Conservation (phyloP, 2,329 filamentous ascomycete species). For the Aspergillus uvarum region DNA sequence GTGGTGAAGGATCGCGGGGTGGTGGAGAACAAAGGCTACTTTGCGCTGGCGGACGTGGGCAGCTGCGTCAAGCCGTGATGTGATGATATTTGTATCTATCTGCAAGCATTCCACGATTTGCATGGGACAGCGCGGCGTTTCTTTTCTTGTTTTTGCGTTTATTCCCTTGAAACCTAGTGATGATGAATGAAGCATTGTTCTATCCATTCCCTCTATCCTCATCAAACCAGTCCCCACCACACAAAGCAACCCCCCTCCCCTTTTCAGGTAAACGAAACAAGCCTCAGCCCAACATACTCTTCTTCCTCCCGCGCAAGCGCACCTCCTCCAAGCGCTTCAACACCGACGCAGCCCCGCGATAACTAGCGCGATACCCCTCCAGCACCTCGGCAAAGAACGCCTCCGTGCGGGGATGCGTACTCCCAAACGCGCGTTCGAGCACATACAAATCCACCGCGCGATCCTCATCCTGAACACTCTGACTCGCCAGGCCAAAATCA, state of each 20-base stretch:
- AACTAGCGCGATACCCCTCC: constrained; percentile 69
- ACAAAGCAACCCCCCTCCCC: no score
- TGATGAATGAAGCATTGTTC: not conserved
- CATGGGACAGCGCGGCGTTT: constrained; percentile 26
- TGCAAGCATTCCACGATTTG: not conserved
- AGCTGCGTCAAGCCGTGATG: constrained; percentile 39
- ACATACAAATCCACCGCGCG: constrained; percentile 95
- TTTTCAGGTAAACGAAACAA: not conserved
- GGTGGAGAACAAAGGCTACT: constrained; percentile 98
- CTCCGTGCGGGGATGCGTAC: constrained; percentile 87
- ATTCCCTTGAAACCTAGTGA: not conserved
- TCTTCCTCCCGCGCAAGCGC: constrained; percentile 88
- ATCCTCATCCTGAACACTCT: constrained; percentile 83
- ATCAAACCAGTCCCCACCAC: no score
- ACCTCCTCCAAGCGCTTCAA: constrained; percentile 87
- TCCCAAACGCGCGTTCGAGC: constrained; percentile 88
- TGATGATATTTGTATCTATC: not conserved
- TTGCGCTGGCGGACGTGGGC: constrained; percentile 75
- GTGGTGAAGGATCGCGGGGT: constrained; percentile 92
- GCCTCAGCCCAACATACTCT: constrained; percentile 85
- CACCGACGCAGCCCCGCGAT: constrained; percentile 71
- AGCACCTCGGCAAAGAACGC: constrained; percentile 72
- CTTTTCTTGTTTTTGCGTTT: not conserved
- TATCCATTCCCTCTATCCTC: not conserved
- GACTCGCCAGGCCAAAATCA: constrained; percentile 86